Evolutionary conservation across 495 filamentous ascomycete genomes (phyloP), one percentile per base, ranked within the genome.

Genomic region (Annulohypoxylon stygium): DNA sequence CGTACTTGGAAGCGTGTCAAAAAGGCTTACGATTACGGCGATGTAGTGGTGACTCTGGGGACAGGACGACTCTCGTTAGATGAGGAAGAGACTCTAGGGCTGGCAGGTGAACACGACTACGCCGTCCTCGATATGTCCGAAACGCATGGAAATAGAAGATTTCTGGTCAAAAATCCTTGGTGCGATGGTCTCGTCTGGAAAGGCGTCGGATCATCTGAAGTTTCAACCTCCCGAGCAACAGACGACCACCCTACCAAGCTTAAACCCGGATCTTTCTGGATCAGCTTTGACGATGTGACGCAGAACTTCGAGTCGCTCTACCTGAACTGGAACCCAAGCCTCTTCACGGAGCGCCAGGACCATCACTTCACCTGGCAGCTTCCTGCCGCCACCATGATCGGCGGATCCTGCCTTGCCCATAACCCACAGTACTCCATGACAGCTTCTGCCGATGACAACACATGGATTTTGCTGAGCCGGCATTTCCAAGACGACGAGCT

Each of bases 161-260:
- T 98, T 33, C 86, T 98, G 0, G 85, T 99, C 70, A 98, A 99
- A 76, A 98, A 99, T 77, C 97, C 97, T 7, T 98, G 97, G 97
- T 91, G 91, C 58, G 91, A 95, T 60, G 93, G 92, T 37, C 86
- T 88, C 26, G 84, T 88, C 3, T 94, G 91, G 91, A 90, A 72
- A 67, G 77, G 77, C 4, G 71, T 76, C 59, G 73, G 73, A 12
- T 79, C 73, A 14, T 75, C 69, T 26, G 72, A 75, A 11, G 25
- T 18, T 53, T 73, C 64, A 14, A 65, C 64, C 6, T 39, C 59
- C 6, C 61, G 63, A 9, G 65, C 51, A 10, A 41, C 71, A 20
- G 73, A 73, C 16, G 62, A 73, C 62, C 70, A 82, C 8, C 69
- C 77, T 9, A 23, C 61, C 20, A 77, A 77, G 67, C 73, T 80